Base-by-base conservation (phyloP, 306 rosid genomes). In the Vicia villosa region DNA sequence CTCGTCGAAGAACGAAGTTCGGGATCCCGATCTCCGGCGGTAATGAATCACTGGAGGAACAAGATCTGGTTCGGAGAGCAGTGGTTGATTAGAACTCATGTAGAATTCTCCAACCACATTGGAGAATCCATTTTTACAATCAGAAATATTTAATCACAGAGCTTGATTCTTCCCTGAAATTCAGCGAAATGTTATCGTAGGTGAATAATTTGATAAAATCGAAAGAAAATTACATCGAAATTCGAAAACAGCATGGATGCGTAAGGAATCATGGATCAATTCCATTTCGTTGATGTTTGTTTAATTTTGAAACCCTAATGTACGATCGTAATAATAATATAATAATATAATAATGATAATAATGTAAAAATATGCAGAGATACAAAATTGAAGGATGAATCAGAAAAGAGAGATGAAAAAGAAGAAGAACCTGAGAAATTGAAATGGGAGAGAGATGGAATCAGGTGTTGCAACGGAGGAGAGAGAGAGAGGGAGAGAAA, bases 31-130 rank as follows among this genome's bases (percentile, higher is more conserved):
- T 60, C 73, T 77, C 10, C 69, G 76, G 19, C 75, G 75, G 40
- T 79, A 67, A 16, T 70, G 66, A 42, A 67, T 79, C 51, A 76
- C 75, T 15, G 86, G 30, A 42, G 84, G 52, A 47, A 82, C 52
- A 57, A 73, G 78, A 54, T 86, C 83, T 55, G 84, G 63, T 14
- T 80, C 78, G n/a, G 81, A 68, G 65, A 87, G 88, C 43, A 87
- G 40, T 10, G 88, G 81, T 54, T 83, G 84, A 73, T 76, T 91
- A 58, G 91, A 57, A 79, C 75, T 91, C 96, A 91, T 88, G 75
- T 42, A 88, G 45, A 54, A 46, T 55, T 34, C 80, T 19, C 77
- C 87, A 67, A 57, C 76, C 75, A 54, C 88, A 72, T 82, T 74
- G 80, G 82, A 74, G 68, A 77, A 77, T 54, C 68, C 63, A 63